phyloP scores from a whole-genome alignment of 1,139 yeast species.

The Candida pseudocylindracea region DNA sequence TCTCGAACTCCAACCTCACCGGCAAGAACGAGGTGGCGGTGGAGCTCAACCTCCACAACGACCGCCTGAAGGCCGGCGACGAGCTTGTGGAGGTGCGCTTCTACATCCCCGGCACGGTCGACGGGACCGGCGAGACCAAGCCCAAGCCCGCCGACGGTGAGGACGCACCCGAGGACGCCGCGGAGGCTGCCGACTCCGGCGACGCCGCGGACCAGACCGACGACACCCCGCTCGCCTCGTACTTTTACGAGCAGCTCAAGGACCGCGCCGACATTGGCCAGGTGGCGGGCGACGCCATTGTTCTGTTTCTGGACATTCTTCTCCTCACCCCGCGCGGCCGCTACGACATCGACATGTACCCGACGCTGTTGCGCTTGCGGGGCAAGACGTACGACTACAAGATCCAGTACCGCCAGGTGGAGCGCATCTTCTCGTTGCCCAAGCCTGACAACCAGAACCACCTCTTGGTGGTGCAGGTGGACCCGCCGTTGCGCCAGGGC shows the following conservation, averaged over 20 bases:
- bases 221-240: conserved; percentile 57
- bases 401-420: conserved; percentile 76
- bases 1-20: conserved; percentile 75
- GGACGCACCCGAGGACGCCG: no score
- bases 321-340: conserved; percentile 97
- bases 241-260: conserved; percentile 75
- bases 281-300: conserved; percentile 93
- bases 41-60: conserved; percentile 49
- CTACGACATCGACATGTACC: conserved; percentile 89
- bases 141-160: conserved; percentile 13
- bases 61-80: conserved; percentile 62
- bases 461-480: conserved; percentile 69
- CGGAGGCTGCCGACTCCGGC: conserved; percentile 6
- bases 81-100: conserved; percentile 89
- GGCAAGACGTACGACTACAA: conserved; percentile 98
- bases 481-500: conserved; percentile 81
- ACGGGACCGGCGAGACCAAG: conserved; percentile 17
- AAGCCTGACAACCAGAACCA: conserved; percentile 90
- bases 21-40: conserved; percentile 88
- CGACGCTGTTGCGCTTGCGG: conserved; percentile 69
- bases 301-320: conserved; percentile 73
- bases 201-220: conserved; percentile 17
- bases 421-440: conserved; percentile 77
- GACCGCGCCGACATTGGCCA: conserved; percentile 95
- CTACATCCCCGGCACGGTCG: conserved; percentile 68